Conservation (phyloP, 2,329 filamentous ascomycete genomes). For the Chaetomiaceae sp. region DNA sequence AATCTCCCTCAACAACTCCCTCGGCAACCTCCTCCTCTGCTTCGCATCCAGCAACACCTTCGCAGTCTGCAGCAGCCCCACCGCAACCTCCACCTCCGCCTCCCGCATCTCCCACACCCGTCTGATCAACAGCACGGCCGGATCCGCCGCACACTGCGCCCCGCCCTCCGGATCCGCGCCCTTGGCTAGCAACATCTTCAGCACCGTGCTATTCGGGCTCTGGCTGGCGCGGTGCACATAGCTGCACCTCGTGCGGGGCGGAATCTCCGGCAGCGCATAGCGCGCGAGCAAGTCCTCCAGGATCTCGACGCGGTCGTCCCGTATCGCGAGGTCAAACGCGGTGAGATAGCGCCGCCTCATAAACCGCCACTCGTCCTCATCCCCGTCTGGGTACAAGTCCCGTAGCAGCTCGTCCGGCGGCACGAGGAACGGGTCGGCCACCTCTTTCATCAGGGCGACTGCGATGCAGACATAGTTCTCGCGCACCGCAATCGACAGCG, state of each 20-base stretch:
- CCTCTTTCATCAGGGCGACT: slow-evolving; percentile 19
- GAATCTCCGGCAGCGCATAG: slow-evolving; percentile 18
- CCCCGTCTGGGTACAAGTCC: slow-evolving; percentile 7
- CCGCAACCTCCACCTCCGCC: slow-evolving; percentile 1
- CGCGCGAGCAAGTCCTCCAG: slow-evolving; percentile 18
- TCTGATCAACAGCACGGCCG: slow-evolving; percentile 9
- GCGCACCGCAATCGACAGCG: slow-evolving; percentile 18
- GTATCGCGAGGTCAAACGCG: slow-evolving; percentile 23
- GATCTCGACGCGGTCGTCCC: slow-evolving; percentile 16
- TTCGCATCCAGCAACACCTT: slow-evolving; percentile 10
- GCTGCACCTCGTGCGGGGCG: slow-evolving; percentile 3
- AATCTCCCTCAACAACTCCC: slow-evolving; percentile 11
- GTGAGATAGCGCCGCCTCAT: slow-evolving; percentile 17
- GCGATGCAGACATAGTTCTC: slow-evolving; percentile 14
- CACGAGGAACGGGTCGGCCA: slow-evolving; percentile 21
- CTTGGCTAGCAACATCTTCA: slow-evolving; percentile 17
- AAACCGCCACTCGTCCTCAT: slow-evolving; percentile 15
- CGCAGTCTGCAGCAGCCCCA: slow-evolving; percentile 13
- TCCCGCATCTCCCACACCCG: slow-evolving; percentile 14
- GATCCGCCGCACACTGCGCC: slow-evolving; percentile 7
- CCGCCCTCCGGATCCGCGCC: slow-evolving; percentile 15
- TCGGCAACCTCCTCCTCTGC: background rate
- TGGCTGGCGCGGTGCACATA: slow-evolving; percentile 19
- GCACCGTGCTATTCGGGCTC: slow-evolving; percentile 13
- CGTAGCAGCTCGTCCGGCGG: slow-evolving; percentile 19